A percentile compares a stretch with the other conserved stretches of the same genome.
Evolutionary conservation across 768 basidiomycete genomes (phyloP).

Genomic region (Suillus subalutaceus): DNA sequence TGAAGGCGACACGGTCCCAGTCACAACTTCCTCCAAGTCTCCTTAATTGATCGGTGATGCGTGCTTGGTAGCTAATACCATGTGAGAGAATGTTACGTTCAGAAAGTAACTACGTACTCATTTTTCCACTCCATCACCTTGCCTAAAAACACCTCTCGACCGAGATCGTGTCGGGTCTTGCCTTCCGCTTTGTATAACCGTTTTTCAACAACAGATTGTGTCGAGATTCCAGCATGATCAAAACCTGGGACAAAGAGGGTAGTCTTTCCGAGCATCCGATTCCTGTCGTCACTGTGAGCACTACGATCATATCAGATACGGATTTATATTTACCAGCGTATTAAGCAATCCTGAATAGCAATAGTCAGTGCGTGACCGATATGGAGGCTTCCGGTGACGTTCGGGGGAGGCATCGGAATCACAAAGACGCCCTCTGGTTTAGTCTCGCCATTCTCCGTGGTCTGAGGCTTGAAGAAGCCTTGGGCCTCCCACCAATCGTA

Average conservation of each 20-base stretch:
- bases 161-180: conserved; percentile 90
- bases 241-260: conserved; percentile 92
- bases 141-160: conserved; percentile 87
- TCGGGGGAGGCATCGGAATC: conserved; percentile 91
- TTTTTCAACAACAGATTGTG: conserved; percentile 97
- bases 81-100: conserved; percentile 4
- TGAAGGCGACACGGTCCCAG: conserved; percentile 94
- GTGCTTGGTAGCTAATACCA: conserved; percentile 76
- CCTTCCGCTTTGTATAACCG: conserved; percentile 83
- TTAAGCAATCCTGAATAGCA: conserved; percentile 86
- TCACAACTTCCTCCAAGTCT: conserved; percentile 93
- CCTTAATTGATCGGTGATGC: conserved; percentile 87
- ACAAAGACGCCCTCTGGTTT: conserved; percentile 76
- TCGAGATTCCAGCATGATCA: conserved; percentile 98
- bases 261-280: conserved; percentile 94
- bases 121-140: conserved; percentile 97
- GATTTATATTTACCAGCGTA: conserved; percentile 71
- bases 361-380: conserved; percentile 94
- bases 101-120: conserved; percentile 60
- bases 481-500: conserved; percentile 97
- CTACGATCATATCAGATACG: background rate
- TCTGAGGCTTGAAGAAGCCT: conserved; percentile 86
- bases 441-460: conserved; percentile 55
- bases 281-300: conserved; percentile 49
- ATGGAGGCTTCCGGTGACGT: conserved; percentile 94